phyloP scores from a whole-genome alignment of 306 rosid genomes.

The Quercus rubra region DNA sequence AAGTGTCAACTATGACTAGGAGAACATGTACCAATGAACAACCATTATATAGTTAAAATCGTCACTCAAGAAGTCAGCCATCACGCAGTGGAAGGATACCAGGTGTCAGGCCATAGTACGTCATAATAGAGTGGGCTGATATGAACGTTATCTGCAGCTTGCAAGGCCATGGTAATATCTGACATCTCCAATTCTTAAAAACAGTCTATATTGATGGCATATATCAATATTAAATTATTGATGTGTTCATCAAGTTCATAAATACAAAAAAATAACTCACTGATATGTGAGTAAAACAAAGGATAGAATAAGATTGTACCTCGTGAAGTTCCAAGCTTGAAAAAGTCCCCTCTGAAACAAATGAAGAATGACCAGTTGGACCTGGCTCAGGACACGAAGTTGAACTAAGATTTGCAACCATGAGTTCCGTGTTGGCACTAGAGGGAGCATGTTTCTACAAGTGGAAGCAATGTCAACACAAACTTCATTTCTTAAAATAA shows the following conservation, averaged over 20 bases:
- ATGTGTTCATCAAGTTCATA: not conserved
- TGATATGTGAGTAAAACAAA: not conserved
- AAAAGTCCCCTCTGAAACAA: too few species aligned
- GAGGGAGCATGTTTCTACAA: too few species aligned
- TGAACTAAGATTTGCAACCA: too few species aligned
- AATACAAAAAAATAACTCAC: not conserved
- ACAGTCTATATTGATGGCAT: not conserved
- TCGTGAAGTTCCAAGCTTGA: too few species aligned
- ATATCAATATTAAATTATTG: not conserved
- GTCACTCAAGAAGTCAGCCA: not conserved
- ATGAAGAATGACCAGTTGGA: too few species aligned
- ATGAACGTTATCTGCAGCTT: constrained; percentile 23
- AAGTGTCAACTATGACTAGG: constrained; percentile 16
- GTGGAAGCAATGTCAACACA: too few species aligned
- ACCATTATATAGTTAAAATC: constrained; percentile 1
- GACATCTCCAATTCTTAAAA: constrained; percentile 1
- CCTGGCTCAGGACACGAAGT: too few species aligned
- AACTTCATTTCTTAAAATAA: too few species aligned
- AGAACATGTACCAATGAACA: not conserved
- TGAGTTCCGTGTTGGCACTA: too few species aligned
- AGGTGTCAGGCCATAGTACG: constrained; percentile 13
- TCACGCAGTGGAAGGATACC: constrained; percentile 10
- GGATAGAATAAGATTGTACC: too few species aligned
- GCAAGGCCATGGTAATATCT: constrained; percentile 20
- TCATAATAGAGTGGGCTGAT: constrained; percentile 9